A percentile compares a stretch with the other conserved stretches of the same genome.
Evolutionary conservation across 192 early-diverging fungal genomes (phyloP).

Genomic region (Gaertneriomyces semiglobifer): DNA sequence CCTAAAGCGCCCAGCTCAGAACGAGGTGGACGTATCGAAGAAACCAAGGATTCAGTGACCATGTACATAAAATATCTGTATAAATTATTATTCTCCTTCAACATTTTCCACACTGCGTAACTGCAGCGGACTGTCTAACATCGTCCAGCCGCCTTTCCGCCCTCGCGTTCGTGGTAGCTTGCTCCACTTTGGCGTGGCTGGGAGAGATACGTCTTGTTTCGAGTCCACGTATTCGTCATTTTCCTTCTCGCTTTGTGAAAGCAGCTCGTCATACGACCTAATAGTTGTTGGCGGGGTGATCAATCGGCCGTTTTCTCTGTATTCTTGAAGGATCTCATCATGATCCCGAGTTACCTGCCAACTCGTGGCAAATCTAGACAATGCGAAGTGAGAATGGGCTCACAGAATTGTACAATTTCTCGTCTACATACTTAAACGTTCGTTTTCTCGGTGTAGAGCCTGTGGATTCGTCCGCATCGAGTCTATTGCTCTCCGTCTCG

Average conservation of each 20-base stretch:
- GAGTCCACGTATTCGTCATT: too few relatives aligned
- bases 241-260: too few relatives aligned
- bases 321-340: slow-evolving; percentile 33
- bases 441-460: slow-evolving; percentile 41
- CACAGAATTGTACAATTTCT: neutral
- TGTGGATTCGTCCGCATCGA: slow-evolving; percentile 34
- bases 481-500: slow-evolving; percentile 32
- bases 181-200: too few relatives aligned
- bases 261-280: slow-evolving; percentile 12
- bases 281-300: slow-evolving; percentile 7
- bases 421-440: slow-evolving; percentile 28
- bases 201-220: too few relatives aligned
- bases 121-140: too few relatives aligned
- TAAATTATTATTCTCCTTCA: too few relatives aligned
- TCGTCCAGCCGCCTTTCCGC: too few relatives aligned
- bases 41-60: too few relatives aligned
- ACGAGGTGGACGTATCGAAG: too few relatives aligned
- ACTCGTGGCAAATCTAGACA: slow-evolving; percentile 14
- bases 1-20: neutral
- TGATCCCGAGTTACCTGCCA: slow-evolving; percentile 29
- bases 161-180: too few relatives aligned
- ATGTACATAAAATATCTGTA: too few relatives aligned
- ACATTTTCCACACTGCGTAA: too few relatives aligned
- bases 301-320: slow-evolving; percentile 28
- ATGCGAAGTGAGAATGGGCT: neutral